A percentile compares a stretch with the other conserved stretches of the same genome.
Conservation (phyloP, 1,139 yeast species). For the Candida anutae region DNA sequence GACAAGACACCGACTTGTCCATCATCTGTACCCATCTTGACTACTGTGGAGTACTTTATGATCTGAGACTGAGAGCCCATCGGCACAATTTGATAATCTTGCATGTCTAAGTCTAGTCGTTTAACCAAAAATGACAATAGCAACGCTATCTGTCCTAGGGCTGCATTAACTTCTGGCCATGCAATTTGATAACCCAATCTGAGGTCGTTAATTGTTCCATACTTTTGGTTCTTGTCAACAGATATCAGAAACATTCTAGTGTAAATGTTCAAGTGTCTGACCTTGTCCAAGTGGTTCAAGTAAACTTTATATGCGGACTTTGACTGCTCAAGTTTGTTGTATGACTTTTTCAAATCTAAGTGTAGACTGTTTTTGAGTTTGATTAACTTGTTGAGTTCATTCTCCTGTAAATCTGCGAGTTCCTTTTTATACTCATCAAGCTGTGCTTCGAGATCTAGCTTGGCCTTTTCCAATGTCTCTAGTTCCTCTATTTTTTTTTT, state of each 20-base stretch:
- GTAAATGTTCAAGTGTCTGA: constrained; percentile 73
- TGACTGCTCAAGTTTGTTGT: constrained; percentile 50
- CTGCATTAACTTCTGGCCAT: constrained; percentile 91
- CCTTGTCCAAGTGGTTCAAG: constrained; percentile 55
- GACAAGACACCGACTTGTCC: too few relatives aligned
- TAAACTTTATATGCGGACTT: constrained; percentile 57
- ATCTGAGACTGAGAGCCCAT: constrained; percentile 81
- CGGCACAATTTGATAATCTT: constrained; percentile 63
- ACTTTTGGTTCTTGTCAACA: constrained; percentile 55
- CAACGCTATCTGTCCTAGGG: constrained; percentile 77
- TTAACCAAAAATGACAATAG: constrained; percentile 58
- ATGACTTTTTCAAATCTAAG: constrained; percentile 38
- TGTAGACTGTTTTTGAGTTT: constrained; percentile 45
- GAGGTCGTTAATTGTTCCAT: constrained; percentile 83
- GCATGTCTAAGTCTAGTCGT: constrained; percentile 47
- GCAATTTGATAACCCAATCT: constrained; percentile 70
- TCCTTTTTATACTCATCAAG: constrained; percentile 31
- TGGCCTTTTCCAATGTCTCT: constrained; percentile 34
- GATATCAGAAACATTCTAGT: constrained; percentile 77
- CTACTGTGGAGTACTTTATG: constrained; percentile 35
- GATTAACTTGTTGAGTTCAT: constrained; percentile 38
- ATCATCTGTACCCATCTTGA: constrained; percentile 1
- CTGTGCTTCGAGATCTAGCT: constrained; percentile 32
- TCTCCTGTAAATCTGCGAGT: constrained; percentile 25
- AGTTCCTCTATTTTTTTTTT: constrained; percentile 34